Evolutionary conservation across 352 stramenopile species (phyloP), one percentile per base, ranked within the genome.

Genomic region (Phytophthora crassamura): DNA sequence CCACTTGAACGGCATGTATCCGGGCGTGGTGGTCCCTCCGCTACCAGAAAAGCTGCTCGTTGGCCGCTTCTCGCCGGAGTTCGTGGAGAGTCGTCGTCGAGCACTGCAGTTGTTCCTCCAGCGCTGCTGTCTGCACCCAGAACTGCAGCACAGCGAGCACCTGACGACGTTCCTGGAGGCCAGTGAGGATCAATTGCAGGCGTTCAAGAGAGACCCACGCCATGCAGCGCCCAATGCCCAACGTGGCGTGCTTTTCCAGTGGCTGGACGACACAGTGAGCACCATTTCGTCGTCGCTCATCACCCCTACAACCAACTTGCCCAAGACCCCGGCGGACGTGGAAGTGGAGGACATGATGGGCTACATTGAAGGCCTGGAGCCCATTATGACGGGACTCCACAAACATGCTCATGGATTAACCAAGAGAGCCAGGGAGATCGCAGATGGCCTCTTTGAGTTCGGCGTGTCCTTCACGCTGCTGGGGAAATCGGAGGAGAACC

Each of bases 401-500:
- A 97, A 98, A 64, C 97, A 99, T 64, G 93, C 95, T 0, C 86
- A 95, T 51, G 91, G 85, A 16, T 80, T 99, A 38, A 98, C 97
- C 5, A 96, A 98, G 54, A 93, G 97, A 49, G 92, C 90, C 1
- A 86, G 97, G 5, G 96, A 99, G 81, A 98, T 98, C 53, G 94
- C 97, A 2, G 97, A 98, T 54, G 96, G 95, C 14, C 71, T 99
- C 2, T 99, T 98, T 69, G 97, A 99, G 75, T 99, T 99, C 76
- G 96, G 97, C 18, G 85, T 99, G 33, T 90, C 97, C 33, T 98
- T 99, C 69, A 97, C 97, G 65, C 74, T 98, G 36, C 69, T 99
- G 7, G 95, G 94, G 22, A 98, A 99, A 58, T 93, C 91, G 0
- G 87, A 96, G 62, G 97, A 98, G 54, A 96, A 94, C 32, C 82